These are phyloP conservation scores for Rhodamnia rubescens DNA, from an alignment of 345 rosid genomes.

Conservation along the genomic window DNA sequence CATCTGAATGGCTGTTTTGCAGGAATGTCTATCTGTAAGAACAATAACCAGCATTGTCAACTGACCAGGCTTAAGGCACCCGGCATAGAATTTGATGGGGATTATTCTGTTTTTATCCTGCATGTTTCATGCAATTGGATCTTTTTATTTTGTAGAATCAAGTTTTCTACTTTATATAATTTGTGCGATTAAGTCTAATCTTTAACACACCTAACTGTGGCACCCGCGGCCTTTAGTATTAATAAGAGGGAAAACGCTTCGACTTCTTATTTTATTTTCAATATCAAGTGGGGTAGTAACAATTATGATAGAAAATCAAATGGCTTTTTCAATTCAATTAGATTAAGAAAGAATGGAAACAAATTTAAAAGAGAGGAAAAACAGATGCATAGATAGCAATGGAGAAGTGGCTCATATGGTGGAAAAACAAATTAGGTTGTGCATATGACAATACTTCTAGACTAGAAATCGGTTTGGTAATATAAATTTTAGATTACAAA, in stretches of 20 bases:
- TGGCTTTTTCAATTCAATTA: not conserved
- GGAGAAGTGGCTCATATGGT: not conserved
- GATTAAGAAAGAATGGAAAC: not conserved
- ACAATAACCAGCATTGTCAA: not conserved
- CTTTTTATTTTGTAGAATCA: not conserved
- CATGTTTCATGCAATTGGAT: not conserved
- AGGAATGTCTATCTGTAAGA: not conserved
- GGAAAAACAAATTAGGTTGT: not conserved
- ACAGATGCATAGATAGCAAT: not conserved
- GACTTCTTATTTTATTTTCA: too few relatives aligned
- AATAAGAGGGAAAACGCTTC: not conserved
- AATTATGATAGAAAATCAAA: too few relatives aligned
- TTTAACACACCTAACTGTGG: not conserved
- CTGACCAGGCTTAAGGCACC: not conserved
- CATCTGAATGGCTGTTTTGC: not conserved
- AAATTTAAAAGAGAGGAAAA: not conserved
- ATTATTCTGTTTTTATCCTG: not conserved
- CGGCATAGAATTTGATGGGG: not conserved
- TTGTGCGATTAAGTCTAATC: not conserved
- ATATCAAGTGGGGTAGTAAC: too few relatives aligned
- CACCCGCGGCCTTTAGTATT: not conserved
- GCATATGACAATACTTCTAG: too few relatives aligned
- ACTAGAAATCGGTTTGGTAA: too few relatives aligned
- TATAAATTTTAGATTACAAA: too few relatives aligned
- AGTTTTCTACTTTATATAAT: not conserved